Evolutionary conservation across 148 eudicot species (phyloP).

Genomic region (Cornus florida): DNA sequence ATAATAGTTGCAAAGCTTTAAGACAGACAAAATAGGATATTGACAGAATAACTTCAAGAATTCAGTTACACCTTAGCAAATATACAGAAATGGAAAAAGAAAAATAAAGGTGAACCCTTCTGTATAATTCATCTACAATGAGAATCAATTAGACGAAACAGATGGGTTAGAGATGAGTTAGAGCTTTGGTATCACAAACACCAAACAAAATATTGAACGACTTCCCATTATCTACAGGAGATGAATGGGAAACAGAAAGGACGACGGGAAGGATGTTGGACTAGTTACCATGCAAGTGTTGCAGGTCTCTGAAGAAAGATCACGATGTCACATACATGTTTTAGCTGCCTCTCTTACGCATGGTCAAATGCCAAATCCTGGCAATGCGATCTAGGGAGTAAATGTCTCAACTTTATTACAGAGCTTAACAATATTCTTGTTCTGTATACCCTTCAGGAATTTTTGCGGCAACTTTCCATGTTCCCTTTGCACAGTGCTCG

Average conservation of each 20-base stretch:
- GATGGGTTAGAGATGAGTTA: neutral
- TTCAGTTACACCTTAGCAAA: neutral
- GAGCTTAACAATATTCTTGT: slow-evolving; percentile 55
- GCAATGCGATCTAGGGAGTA: slow-evolving; percentile 67
- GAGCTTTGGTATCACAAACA: too few relatives aligned
- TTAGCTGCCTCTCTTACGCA: neutral
- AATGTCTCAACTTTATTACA: slow-evolving; percentile 59
- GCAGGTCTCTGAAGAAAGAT: neutral
- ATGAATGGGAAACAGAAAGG: neutral
- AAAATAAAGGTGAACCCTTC: neutral
- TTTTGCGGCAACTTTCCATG: slow-evolving; percentile 59
- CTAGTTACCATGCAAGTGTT: neutral
- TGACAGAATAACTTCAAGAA: neutral
- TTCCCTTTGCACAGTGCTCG: slow-evolving; percentile 53
- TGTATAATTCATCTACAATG: neutral
- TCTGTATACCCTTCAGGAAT: slow-evolving; percentile 57
- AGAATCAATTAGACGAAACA: neutral
- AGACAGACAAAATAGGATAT: too few relatives aligned
- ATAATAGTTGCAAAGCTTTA: neutral
- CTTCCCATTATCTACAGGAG: neutral
- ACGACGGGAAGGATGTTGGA: neutral
- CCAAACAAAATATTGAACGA: neutral
- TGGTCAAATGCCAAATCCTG: slow-evolving; percentile 51
- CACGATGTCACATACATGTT: neutral
- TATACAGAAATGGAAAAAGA: neutral